Evolutionary conservation across 352 stramenopile species (phyloP).

Genomic region (Phytophthora uliginosa): DNA sequence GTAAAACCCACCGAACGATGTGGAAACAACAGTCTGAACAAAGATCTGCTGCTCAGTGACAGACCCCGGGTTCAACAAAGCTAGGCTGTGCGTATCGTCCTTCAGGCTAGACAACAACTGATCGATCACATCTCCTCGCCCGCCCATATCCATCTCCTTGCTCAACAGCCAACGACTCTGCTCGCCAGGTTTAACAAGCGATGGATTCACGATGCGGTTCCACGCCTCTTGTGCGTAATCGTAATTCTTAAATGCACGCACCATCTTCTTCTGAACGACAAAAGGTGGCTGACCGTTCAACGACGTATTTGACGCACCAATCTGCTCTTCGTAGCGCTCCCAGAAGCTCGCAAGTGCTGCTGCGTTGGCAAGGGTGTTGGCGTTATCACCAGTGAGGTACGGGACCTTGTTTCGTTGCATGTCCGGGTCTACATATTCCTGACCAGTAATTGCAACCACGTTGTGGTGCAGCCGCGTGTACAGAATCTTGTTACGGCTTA

Average conservation of each 20-base stretch:
- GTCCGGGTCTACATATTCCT: conserved; percentile 79
- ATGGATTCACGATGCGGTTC: conserved; percentile 83
- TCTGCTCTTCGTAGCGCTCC: conserved; percentile 78
- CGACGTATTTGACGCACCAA: conserved; percentile 62
- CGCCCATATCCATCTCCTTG: conserved; percentile 86
- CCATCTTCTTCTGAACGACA: conserved; percentile 90
- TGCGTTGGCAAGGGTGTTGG: conserved; percentile 61
- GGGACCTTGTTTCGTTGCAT: conserved; percentile 81
- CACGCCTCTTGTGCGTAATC: conserved; percentile 91
- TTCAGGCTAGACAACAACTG: conserved; percentile 81
- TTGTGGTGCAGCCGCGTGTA: conserved; percentile 74
- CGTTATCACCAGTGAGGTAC: conserved; percentile 48
- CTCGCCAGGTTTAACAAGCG: conserved; percentile 73
- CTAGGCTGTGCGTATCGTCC: conserved; percentile 42
- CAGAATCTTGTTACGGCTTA: conserved; percentile 76
- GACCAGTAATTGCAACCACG: conserved; percentile 74
- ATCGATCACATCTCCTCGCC: conserved; percentile 79
- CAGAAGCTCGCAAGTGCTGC: conserved; percentile 74
- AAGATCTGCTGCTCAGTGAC: conserved; percentile 63
- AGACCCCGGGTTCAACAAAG: conserved; percentile 24
- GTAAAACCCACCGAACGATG: conserved; percentile 90
- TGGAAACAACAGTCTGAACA: conserved; percentile 82
- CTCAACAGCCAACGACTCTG: conserved; percentile 77
- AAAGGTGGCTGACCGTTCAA: conserved; percentile 65
- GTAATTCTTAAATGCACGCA: conserved; percentile 87